Percentiles rank a stretch among this genome's conserved stretches.
phyloP scores from a whole-genome alignment of 352 stramenopile species.

The Phytopythium chamaehyphon region DNA sequence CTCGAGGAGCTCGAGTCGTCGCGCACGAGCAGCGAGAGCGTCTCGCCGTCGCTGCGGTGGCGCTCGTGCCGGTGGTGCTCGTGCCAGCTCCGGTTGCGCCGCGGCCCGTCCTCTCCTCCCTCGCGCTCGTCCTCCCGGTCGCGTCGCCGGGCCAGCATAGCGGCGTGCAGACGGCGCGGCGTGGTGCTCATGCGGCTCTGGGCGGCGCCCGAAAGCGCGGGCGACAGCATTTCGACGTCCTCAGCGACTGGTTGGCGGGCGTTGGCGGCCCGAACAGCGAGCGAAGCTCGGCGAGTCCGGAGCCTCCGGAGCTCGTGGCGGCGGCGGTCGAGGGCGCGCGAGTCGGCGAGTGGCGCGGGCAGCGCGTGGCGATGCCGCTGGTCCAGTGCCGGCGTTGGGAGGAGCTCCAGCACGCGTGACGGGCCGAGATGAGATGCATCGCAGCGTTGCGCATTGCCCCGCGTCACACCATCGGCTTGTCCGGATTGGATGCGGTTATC shows the following conservation, averaged over 20 bases:
- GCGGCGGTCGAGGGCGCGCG: too few species aligned
- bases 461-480: too few species aligned
- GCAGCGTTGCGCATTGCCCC: too few species aligned
- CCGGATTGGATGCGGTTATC: too few species aligned
- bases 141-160: slow-evolving; percentile 12
- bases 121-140: slow-evolving; percentile 2
- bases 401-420: too few species aligned
- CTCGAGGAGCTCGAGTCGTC: neutral
- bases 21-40: slow-evolving; percentile 26
- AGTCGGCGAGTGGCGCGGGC: too few species aligned
- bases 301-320: too few species aligned
- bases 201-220: slow-evolving; percentile 54
- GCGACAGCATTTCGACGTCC: slow-evolving; percentile 45
- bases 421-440: too few species aligned
- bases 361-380: too few species aligned
- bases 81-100: slow-evolving; percentile 34
- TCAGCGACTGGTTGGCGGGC: neutral
- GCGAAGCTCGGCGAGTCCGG: neutral
- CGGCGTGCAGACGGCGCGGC: slow-evolving; percentile 17
- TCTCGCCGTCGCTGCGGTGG: slow-evolving; percentile 12
- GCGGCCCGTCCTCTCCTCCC: slow-evolving; percentile 7
- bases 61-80: slow-evolving; percentile 16
- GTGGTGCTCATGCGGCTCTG: slow-evolving; percentile 37
- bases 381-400: too few species aligned
- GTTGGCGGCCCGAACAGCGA: neutral